Base-by-base conservation (phyloP, 495 filamentous ascomycete genomes). In the Cairneyella variabilis region DNA sequence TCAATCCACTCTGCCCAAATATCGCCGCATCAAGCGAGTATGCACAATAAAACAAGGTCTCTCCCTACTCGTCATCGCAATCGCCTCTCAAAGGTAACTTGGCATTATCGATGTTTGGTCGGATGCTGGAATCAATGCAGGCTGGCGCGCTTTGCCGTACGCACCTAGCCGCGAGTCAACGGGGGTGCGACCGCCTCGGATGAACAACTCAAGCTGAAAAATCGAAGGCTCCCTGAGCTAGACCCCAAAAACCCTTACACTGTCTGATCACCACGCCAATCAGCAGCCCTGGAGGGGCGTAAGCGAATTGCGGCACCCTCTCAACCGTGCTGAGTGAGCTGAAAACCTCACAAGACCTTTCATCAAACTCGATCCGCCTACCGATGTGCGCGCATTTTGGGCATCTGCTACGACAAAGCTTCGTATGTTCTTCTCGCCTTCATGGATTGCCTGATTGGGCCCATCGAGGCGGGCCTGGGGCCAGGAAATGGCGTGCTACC, bases 101-200 rank as follows among this genome's bases (percentile, higher is more conserved):
- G n/a, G n/a, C n/a, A n/a, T n/a, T n/a, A n/a, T n/a, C n/a, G n/a
- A n/a, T n/a, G n/a, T n/a, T n/a, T n/a, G n/a, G n/a, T n/a, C n/a
- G n/a, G n/a, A n/a, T n/a, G n/a, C n/a, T n/a, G 28, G 28, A 32
- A 32, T 32, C 14, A 32, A 6, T 32, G 6, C 28, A 14, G 6
- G 14, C 28, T 7, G 28, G 28, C 6, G 28, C 14, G 6, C 28
- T 14, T 32, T 36, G 36, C 48, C 36, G 39, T 40, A 40, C 48
- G 48, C 48, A 40, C 11, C 48, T 51, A 51, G 41, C 34, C 48
- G 48, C 48, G 48, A 27, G 14, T 26, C 16, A 23, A 23, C 7
- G 28, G 7, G 28, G 28, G 28, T 32, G 28, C 14, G 6, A 6
- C 41, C 23, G 41, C 41, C 41, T 44, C 23, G 41, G 41, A 26